A percentile compares a stretch with the other conserved stretches of the same genome.
These are phyloP conservation scores for Clavulina sp. DNA, from an alignment of 768 basidiomycete species.

Conservation along the genomic window DNA sequence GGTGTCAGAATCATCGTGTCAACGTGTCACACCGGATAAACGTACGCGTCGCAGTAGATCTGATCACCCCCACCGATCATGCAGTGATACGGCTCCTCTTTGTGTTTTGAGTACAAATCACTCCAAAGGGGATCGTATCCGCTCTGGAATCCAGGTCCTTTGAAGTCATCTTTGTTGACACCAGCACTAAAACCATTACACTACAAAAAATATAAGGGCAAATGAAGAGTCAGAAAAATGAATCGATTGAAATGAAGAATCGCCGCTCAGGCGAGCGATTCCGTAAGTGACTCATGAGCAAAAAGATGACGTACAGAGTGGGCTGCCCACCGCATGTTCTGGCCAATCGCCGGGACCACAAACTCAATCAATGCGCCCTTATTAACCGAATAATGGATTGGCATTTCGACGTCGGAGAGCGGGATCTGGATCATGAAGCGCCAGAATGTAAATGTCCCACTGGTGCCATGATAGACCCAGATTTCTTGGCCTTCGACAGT, in stretches of 20 bases:
- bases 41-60: slow-evolving; percentile 68
- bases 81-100: slow-evolving; percentile 67
- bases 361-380: slow-evolving; percentile 60
- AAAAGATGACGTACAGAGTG: slow-evolving; percentile 40
- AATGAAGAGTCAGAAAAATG: not conserved
- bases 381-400: slow-evolving; percentile 68
- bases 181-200: slow-evolving; percentile 84
- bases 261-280: not conserved
- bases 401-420: slow-evolving; percentile 50
- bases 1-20: not conserved
- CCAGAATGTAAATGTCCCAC: slow-evolving; percentile 84
- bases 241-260: not conserved
- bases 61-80: slow-evolving; percentile 91
- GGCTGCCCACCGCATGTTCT: slow-evolving; percentile 85
- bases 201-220: slow-evolving; percentile 21
- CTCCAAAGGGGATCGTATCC: slow-evolving; percentile 89
- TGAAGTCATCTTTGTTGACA: slow-evolving; percentile 75
- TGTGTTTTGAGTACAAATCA: slow-evolving; percentile 75
- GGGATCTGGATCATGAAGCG: slow-evolving; percentile 78
- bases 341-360: slow-evolving; percentile 56
- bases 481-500: slow-evolving; percentile 46
- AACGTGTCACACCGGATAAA: too few species aligned
- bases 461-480: slow-evolving; percentile 40
- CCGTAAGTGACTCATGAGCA: not conserved
- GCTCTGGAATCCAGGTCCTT: slow-evolving; percentile 56